Base-by-base conservation (phyloP, 1,284 basidiomycete genomes). In the Phylloboletellus chloephorus region DNA sequence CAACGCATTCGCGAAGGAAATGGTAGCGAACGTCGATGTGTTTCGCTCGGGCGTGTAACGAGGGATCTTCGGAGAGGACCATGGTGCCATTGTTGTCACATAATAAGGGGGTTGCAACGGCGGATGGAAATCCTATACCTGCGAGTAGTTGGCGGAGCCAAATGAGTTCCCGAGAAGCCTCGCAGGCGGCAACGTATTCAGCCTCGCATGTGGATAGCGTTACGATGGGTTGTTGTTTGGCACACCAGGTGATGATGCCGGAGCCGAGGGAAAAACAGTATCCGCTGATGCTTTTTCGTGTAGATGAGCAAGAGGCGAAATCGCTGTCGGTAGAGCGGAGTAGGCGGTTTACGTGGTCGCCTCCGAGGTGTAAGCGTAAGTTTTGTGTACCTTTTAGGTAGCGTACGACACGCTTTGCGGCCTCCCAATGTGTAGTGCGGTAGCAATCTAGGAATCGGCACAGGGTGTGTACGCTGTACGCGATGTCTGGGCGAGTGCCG, bases 191-290 rank as follows among this genome's bases (percentile, higher is more conserved):
- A 13, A 71, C 57, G 43, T 68, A 72, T 46, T 74, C 68, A 1
- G 73, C 61, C 33, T 72, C 68, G 2, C 54, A 54, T 0, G 65
- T 63, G 0, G 67, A 73, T 2, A 49, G 41, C 2, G 67, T 54
- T 4, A n/a, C n/a, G n/a, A n/a, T n/a, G n/a, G n/a, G n/a, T n/a
- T n/a, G n/a, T n/a, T n/a, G n/a, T n/a, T n/a, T n/a, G n/a, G n/a
- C n/a, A n/a, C n/a, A 67, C 69, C 69, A 74, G 3, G 60, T 57
- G 23, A 73, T 47, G 1, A 58, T 39, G 9, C 57, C 60, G 3
- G 54, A 53, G 50, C 51, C 11, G n/a, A 63, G 31, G 6, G 46
- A 50, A 47, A 66, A 67, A 7, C 53, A 47, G 42, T 66, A 69
- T 0, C 71, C 68, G 8, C 63, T 66, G 11, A 67, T 63, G 0